Percentiles rank a stretch among this genome's conserved stretches.
Evolutionary conservation across 441 rosid genomes (phyloP).

Genomic region (Eutrema salsugineum): DNA sequence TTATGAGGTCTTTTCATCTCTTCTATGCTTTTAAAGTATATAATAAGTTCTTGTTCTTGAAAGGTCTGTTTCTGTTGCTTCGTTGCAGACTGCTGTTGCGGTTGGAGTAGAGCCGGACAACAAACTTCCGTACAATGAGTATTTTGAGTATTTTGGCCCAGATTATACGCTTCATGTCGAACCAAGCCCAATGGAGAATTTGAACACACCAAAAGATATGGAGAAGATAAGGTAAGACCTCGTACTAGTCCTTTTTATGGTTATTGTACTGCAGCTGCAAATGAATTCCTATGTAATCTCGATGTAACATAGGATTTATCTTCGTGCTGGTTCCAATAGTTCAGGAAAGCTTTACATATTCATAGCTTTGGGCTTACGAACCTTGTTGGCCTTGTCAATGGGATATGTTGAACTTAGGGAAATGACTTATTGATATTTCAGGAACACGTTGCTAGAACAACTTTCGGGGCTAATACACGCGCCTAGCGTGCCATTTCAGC

Average conservation of each 20-base stretch:
- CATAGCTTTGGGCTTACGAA: background rate
- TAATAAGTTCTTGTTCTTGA: slow-evolving; percentile 22
- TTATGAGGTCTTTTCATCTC: slow-evolving; percentile 65
- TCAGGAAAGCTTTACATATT: slow-evolving; percentile 2
- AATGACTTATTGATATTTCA: slow-evolving; percentile 33
- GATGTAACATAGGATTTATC: background rate
- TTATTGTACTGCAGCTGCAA: background rate
- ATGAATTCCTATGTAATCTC: background rate
- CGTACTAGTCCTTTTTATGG: background rate
- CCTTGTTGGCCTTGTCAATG: background rate
- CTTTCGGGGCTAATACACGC: slow-evolving; percentile 73
- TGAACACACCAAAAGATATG: slow-evolving; percentile 69
- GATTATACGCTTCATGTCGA: slow-evolving; percentile 89
- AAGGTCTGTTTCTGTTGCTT: slow-evolving; percentile 20
- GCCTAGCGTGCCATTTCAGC: slow-evolving; percentile 91
- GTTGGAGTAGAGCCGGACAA: slow-evolving; percentile 96
- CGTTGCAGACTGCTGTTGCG: slow-evolving; percentile 88
- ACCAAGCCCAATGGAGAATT: slow-evolving; percentile 75
- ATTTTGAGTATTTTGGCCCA: slow-evolving; percentile 93
- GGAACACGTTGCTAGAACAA: slow-evolving; percentile 79
- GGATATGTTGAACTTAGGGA: background rate
- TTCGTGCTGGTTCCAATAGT: background rate
- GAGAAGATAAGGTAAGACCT: slow-evolving; percentile 60
- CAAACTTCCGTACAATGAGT: slow-evolving; percentile 83
- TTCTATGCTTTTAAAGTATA: background rate